A percentile compares a stretch with the other conserved stretches of the same genome.
phyloP scores from a whole-genome alignment of 2,329 filamentous ascomycete species.

The Xylariaceae sp. region DNA sequence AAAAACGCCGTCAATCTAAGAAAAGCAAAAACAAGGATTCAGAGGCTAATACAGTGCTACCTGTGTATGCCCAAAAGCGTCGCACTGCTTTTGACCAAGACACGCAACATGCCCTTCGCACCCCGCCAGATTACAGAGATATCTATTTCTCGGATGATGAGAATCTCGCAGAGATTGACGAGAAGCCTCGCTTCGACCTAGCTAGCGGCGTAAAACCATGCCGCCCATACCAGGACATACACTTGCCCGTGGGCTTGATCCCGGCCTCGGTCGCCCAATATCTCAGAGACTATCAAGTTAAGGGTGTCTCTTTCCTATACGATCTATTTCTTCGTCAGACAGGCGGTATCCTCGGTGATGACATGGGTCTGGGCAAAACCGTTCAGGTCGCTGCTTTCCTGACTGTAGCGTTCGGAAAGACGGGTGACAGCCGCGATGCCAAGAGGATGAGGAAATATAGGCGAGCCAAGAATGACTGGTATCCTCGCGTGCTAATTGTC shows the following conservation, averaged over 20 bases:
- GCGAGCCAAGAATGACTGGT: slow-evolving; percentile 63
- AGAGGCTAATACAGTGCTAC: slow-evolving; percentile 56
- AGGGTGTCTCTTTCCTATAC: slow-evolving; percentile 81
- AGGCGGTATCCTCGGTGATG: slow-evolving; percentile 87
- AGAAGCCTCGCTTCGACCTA: slow-evolving; percentile 65
- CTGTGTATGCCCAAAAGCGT: slow-evolving; percentile 69
- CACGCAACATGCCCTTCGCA: slow-evolving; percentile 59
- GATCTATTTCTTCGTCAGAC: slow-evolving; percentile 86
- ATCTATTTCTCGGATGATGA: slow-evolving; percentile 74
- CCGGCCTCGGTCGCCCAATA: slow-evolving; percentile 89
- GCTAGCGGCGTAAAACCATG: slow-evolving; percentile 57
- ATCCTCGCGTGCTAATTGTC: slow-evolving; percentile 77
- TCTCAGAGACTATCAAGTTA: slow-evolving; percentile 84
- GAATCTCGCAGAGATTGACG: slow-evolving; percentile 54
- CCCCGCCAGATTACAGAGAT: slow-evolving; percentile 74
- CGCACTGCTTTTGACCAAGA: slow-evolving; percentile 64
- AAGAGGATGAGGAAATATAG: slow-evolving; percentile 88
- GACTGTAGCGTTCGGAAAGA: slow-evolving; percentile 89
- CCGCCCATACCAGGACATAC: slow-evolving; percentile 69
- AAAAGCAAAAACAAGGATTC: too few relatives aligned
- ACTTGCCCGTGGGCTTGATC: slow-evolving; percentile 73
- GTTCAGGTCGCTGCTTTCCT: slow-evolving; percentile 94
- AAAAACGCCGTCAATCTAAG: too few relatives aligned
- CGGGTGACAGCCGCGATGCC: slow-evolving; percentile 76
- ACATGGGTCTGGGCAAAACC: slow-evolving; percentile 97